phyloP scores from a whole-genome alignment of 306 rosid species.

The Castanea mollissima region DNA sequence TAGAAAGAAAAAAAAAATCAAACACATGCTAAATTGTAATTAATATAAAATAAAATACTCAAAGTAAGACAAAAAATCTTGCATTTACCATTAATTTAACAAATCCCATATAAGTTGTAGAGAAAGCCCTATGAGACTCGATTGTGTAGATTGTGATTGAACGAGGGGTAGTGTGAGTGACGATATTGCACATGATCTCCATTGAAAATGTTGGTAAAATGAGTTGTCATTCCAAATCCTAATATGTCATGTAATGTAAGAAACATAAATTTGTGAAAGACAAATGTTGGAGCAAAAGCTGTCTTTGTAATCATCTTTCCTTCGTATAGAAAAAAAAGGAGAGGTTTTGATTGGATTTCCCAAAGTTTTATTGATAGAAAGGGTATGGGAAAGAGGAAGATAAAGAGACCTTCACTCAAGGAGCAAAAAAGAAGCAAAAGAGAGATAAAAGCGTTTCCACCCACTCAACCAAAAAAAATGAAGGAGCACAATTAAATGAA shows the following conservation, averaged over 20 bases:
- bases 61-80: not conserved
- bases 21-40: too few species aligned
- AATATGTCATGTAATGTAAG: slow-evolving; percentile 20
- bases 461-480: slow-evolving; percentile 22
- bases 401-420: slow-evolving; percentile 51
- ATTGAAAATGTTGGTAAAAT: slow-evolving; percentile 27
- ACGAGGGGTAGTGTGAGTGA: not conserved
- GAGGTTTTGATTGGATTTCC: slow-evolving; percentile 50
- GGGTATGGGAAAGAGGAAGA: slow-evolving; percentile 47
- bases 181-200: slow-evolving; percentile 19
- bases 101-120: slow-evolving; percentile 39
- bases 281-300: slow-evolving; percentile 36
- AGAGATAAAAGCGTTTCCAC: slow-evolving; percentile 23
- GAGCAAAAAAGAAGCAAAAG: slow-evolving; percentile 50
- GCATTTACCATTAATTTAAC: slow-evolving; percentile 39
- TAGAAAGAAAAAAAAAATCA: too few species aligned
- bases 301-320: slow-evolving; percentile 33
- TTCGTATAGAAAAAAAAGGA: slow-evolving; percentile 24
- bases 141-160: slow-evolving; percentile 28
- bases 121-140: slow-evolving; percentile 39
- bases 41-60: too few species aligned
- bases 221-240: slow-evolving; percentile 20
- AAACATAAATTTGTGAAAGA: slow-evolving; percentile 34
- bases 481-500: not conserved
- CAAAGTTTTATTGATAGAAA: slow-evolving; percentile 34